A percentile compares a stretch with the other conserved stretches of the same genome.
Conservation (phyloP, 768 basidiomycete genomes). For the Gautieria morchelliformis region DNA sequence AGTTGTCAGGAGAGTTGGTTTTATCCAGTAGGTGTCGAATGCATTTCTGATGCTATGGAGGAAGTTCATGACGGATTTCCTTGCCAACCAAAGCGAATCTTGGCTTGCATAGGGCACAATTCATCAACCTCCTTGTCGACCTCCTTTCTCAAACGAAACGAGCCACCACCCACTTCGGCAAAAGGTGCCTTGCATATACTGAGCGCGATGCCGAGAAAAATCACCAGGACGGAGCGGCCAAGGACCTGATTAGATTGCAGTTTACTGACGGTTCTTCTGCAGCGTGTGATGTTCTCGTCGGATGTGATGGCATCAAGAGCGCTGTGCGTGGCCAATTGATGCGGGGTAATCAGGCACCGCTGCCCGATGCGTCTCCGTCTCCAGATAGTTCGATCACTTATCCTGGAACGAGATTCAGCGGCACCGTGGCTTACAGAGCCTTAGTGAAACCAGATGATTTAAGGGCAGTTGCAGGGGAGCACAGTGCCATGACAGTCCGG, state of each 20-base stretch:
- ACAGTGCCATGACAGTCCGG: neutral
- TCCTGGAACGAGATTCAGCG: conserved; percentile 1
- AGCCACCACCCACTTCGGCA: conserved; percentile 21
- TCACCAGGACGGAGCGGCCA: neutral
- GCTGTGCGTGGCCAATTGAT: conserved; percentile 14
- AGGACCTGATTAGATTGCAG: neutral
- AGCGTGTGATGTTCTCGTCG: conserved; percentile 23
- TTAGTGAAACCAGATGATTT: conserved; percentile 3
- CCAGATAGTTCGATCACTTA: neutral
- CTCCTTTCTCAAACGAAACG: conserved; percentile 16
- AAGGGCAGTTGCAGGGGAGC: neutral
- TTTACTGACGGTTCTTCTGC: conserved; percentile 17
- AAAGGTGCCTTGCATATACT: conserved; percentile 19
- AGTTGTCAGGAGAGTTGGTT: neutral
- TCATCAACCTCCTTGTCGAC: conserved; percentile 34
- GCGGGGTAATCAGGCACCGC: neutral
- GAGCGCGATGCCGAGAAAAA: neutral
- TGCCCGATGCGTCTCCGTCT: conserved; percentile 22
- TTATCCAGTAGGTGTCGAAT: neutral
- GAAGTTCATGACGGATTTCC: neutral
- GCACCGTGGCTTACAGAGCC: conserved; percentile 7
- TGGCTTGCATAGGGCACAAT: conserved; percentile 39
- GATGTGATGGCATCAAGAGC: conserved; percentile 26
- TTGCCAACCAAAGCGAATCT: neutral
- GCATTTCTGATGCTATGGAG: neutral